Evolutionary conservation across 208 protist genomes (phyloP).

Genomic region (Leishmania braziliensis): DNA sequence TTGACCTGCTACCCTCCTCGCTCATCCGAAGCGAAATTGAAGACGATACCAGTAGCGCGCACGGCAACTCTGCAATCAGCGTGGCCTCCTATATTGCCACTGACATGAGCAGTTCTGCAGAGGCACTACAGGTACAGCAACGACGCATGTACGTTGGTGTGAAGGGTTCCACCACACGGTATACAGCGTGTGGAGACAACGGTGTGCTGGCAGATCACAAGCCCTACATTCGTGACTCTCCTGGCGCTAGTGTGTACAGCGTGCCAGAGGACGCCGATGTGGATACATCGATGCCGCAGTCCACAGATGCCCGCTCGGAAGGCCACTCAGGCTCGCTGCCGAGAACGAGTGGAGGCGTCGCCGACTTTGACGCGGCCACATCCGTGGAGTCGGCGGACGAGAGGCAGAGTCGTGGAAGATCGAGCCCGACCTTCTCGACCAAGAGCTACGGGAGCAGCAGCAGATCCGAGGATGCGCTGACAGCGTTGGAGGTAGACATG

Average conservation of each 20-base stretch:
- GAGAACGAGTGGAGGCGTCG: background rate
- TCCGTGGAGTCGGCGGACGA: background rate
- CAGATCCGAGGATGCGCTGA: slow-evolving; percentile 42
- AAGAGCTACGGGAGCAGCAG: background rate
- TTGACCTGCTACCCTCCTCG: slow-evolving; percentile 30
- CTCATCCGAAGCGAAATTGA: slow-evolving; percentile 27
- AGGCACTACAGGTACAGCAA: slow-evolving; percentile 5
- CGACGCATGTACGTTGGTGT: slow-evolving; percentile 19
- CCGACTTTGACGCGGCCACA: background rate
- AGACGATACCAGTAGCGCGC: background rate
- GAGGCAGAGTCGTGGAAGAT: background rate
- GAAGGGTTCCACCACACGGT: background rate
- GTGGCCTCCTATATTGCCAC: slow-evolving; percentile 9
- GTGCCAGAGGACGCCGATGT: slow-evolving; percentile 32
- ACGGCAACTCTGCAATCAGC: background rate
- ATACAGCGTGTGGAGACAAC: background rate
- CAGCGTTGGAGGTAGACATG: slow-evolving; percentile 54
- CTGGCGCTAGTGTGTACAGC: slow-evolving; percentile 13
- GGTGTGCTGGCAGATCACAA: slow-evolving; percentile 1
- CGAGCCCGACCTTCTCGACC: background rate
- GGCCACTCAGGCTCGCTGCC: background rate
- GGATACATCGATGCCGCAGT: slow-evolving; percentile 17
- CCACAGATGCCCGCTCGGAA: slow-evolving; percentile 14
- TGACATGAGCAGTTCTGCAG: slow-evolving; percentile 11
- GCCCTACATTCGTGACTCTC: slow-evolving; percentile 11